Conservation (phyloP, 352 stramenopile species). For the Phytophthora tubulina region DNA sequence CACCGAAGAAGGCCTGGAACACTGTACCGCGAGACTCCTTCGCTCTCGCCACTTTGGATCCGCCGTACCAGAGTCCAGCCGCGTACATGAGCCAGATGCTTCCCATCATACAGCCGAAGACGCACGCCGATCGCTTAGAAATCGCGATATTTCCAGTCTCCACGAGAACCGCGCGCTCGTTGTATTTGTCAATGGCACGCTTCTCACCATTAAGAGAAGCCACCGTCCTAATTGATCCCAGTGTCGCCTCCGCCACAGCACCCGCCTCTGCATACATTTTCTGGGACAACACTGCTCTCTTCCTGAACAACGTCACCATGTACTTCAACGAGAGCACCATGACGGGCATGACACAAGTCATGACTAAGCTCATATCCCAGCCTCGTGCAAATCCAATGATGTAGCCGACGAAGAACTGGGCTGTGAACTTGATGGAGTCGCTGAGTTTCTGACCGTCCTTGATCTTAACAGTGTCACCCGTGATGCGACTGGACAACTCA, state of each 20-base stretch:
- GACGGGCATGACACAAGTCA: conserved; percentile 50
- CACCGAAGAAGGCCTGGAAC: conserved; percentile 65
- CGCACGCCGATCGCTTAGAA: conserved; percentile 23
- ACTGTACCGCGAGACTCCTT: conserved; percentile 46
- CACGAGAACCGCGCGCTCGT: conserved; percentile 21
- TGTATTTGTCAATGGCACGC: conserved; percentile 46
- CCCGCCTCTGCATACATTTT: conserved; percentile 53
- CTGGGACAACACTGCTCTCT: conserved; percentile 31
- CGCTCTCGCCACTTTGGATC: conserved; percentile 43
- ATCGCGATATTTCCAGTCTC: conserved; percentile 36
- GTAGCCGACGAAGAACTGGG: conserved; percentile 50
- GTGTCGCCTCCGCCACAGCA: conserved; percentile 54
- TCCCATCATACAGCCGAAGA: conserved; percentile 38
- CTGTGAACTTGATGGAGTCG: conserved; percentile 44
- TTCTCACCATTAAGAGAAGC: conserved; percentile 47
- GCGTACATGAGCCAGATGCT: conserved; percentile 58
- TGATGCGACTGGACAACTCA: conserved; percentile 44
- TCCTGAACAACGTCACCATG: conserved; percentile 38
- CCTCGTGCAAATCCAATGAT: conserved; percentile 48
- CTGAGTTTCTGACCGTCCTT: conserved; percentile 55
- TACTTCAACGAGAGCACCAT: conserved; percentile 45
- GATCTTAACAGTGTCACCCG: conserved; percentile 56
- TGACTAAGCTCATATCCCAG: conserved; percentile 54
- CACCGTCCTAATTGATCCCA: conserved; percentile 53
- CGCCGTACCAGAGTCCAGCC: conserved; percentile 64